Conservation (phyloP, 2,329 filamentous ascomycete species). For the Penicillium sp. region DNA sequence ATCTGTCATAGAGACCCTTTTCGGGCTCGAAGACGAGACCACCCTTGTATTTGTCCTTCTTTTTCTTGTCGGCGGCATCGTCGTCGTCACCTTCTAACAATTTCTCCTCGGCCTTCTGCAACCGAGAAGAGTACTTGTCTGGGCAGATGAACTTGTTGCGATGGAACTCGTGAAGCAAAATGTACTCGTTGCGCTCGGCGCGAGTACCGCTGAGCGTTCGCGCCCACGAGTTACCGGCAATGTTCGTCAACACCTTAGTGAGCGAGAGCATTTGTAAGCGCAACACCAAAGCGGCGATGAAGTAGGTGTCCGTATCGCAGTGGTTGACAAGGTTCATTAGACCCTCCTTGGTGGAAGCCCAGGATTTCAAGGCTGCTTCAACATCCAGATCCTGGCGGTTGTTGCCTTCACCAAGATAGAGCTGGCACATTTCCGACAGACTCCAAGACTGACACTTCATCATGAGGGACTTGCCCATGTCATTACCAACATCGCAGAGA, state of each 20-base stretch:
- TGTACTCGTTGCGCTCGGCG: constrained; percentile 98
- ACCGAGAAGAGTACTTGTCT: constrained; percentile 85
- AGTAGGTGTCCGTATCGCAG: constrained; percentile 93
- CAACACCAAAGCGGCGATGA: constrained; percentile 86
- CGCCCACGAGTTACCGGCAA: constrained; percentile 98
- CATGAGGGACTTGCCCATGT: constrained; percentile 97
- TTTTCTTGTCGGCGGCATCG: constrained; percentile 72
- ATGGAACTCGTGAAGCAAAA: constrained; percentile 95
- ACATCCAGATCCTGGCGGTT: constrained; percentile 83
- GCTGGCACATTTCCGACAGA: constrained; percentile 92
- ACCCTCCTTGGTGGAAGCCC: constrained; percentile 80
- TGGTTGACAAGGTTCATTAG: constrained; percentile 92
- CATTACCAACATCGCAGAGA: constrained; percentile 91
- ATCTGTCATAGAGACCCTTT: constrained; percentile 96
- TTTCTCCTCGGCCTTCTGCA: constrained; percentile 72
- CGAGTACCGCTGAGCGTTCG: constrained; percentile 92
- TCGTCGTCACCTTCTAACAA: constrained; percentile 66
- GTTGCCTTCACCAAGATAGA: constrained; percentile 76
- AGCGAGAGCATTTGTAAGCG: constrained; percentile 89
- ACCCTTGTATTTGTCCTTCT: constrained; percentile 99
- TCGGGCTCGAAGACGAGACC: constrained; percentile 98
- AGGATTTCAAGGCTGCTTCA: constrained; percentile 81
- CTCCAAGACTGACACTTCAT: constrained; percentile 97
- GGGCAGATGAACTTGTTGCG: constrained; percentile 97
- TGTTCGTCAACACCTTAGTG: constrained; percentile 92